Percentiles rank a stretch among this genome's conserved stretches.
These are phyloP conservation scores for Fusarium sp. DNA, from an alignment of 2,329 filamentous ascomycete species.

Conservation along the genomic window DNA sequence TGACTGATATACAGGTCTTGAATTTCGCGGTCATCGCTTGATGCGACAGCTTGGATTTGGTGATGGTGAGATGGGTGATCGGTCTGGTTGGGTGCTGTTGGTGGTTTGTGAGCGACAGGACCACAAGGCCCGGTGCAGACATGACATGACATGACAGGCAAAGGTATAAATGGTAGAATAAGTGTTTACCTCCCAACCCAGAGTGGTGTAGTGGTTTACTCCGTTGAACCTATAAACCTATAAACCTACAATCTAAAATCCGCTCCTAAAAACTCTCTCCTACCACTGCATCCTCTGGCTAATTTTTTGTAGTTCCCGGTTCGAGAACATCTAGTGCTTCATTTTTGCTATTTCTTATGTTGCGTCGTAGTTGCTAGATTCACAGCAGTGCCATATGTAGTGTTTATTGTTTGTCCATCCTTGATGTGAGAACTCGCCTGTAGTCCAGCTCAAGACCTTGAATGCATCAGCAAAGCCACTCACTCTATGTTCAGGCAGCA, in stretches of 20 bases:
- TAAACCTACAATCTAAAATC: not conserved
- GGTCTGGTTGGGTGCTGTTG: not conserved
- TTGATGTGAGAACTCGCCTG: too few species aligned
- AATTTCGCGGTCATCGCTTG: too few species aligned
- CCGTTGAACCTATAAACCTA: not conserved
- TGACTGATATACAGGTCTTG: not conserved
- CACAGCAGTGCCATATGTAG: not conserved
- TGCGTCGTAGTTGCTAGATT: not conserved
- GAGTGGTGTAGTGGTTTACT: not conserved
- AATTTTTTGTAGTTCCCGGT: not conserved
- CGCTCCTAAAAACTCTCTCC: constrained; percentile 17
- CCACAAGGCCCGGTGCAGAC: not conserved
- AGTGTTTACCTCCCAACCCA: not conserved
- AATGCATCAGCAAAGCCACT: not conserved
- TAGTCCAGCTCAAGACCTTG: too few species aligned
- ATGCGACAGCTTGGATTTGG: not conserved
- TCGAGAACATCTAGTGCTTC: not conserved
- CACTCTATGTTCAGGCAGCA: not conserved
- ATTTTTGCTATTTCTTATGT: not conserved
- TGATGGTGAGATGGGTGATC: not conserved
- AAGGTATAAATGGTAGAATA: not conserved
- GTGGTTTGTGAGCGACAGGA: not conserved
- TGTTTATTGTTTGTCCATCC: not conserved
- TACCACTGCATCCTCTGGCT: constrained; percentile 6
- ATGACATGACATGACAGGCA: not conserved